Evolutionary conservation across 148 eudicot species (phyloP).

Genomic region (Rhododendron molle): DNA sequence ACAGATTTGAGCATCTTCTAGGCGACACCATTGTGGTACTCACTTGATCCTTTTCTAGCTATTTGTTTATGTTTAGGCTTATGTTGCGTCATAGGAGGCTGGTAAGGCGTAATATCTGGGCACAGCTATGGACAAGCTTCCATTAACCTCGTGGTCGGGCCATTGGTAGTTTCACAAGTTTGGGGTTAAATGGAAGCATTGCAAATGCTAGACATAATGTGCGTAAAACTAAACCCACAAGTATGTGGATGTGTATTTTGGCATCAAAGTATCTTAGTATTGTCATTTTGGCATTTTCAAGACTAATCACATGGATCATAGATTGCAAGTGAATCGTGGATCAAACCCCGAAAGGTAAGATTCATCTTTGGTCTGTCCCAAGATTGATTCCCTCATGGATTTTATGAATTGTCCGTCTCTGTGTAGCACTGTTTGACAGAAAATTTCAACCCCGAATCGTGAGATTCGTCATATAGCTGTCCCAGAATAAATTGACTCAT

Average conservation of each 20-base stretch:
- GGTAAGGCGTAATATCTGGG: neutral
- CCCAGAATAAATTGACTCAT: neutral
- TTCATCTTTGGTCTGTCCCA: neutral
- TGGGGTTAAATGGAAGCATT: neutral
- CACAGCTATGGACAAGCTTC: neutral
- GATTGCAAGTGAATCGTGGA: neutral
- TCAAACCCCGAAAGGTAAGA: neutral
- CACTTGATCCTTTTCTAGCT: neutral
- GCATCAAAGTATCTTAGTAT: neutral
- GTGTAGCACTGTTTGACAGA: neutral
- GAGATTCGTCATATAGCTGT: neutral
- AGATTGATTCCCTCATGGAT: neutral
- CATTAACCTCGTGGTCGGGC: neutral
- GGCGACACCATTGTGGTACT: slow-evolving; percentile 85
- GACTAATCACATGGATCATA: neutral
- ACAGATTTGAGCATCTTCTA: slow-evolving; percentile 58
- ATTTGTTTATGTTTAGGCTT: neutral
- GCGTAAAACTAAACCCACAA: neutral
- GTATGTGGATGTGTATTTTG: neutral
- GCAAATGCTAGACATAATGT: neutral
- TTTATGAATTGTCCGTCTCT: neutral
- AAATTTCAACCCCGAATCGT: neutral
- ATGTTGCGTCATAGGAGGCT: neutral
- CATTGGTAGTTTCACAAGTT: neutral
- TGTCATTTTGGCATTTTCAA: neutral